Base-by-base conservation (phyloP, 164 flowering plant genomes). In the Macadamia tetraphylla region DNA sequence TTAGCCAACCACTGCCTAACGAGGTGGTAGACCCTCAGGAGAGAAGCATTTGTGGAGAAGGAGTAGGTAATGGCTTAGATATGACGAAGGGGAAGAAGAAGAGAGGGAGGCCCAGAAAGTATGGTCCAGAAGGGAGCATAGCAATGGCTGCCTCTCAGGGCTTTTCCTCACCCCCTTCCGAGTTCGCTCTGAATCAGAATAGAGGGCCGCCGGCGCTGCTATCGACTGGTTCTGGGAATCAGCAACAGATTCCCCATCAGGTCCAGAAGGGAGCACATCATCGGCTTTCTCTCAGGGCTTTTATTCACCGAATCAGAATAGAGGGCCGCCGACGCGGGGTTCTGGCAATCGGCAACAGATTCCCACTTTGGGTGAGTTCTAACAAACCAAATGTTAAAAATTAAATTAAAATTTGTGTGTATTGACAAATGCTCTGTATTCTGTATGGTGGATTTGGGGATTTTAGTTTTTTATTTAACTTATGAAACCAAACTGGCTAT, bases 31-130 rank as follows among this genome's bases (percentile, higher is more conserved):
- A 51, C 40, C 80, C 81, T 6, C 75, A 67, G 29, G 60, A 58
- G 32, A 63, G 23, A 23, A 23, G 23, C 23, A 23, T 23, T 23
- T 0, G 23, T 23, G 23, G 23, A 23, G 23, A 23, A 23, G 23
- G 23, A 23, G 23, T 23, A 23, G 23, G 23, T 23, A 23, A 23
- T 23, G 23, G 23, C 23, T 23, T 23, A 23, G 23, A 23, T 23
- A 23, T 23, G 23, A 23, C 23, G 23, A 63, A 69, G 63, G 79
- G 76, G 18, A 85, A 76, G 77, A 88, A 87, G 83, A 88, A 81
- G 67, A 81, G 93, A 71, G 97, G 95, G 64, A 84, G 98, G 74
- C 98, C 98, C 0, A 84, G 96, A 65, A 92, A 88, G 74, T 92
- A 88, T 65, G 90, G 83, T 18, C 71, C 88, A 0, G 92, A 87